Evolutionary conservation across 306 rosid genomes (phyloP), one percentile per base, ranked within the genome.

Genomic region (Cicer yamashitae): DNA sequence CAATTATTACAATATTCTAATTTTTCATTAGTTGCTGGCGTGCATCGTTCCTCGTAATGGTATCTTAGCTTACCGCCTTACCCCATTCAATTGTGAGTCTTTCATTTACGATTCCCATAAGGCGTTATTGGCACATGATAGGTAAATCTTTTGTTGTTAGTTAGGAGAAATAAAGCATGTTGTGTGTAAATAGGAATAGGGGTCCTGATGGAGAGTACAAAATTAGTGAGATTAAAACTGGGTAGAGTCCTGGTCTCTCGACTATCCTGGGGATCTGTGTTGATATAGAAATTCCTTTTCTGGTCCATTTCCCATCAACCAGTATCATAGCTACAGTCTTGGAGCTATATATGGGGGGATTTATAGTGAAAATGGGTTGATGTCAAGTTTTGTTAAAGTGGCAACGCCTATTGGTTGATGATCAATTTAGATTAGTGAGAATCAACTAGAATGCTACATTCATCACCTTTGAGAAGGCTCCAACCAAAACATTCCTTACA

Each of bases 1-100:
- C 18, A 17, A 17, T 17, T 43, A 66, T 53, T 25, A 39, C 50
- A 78, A 20, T 38, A 7, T 70, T 61, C 1, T 17, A 17, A 17
- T 15, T 77, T 77, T 53, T 43, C 7, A 8, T 78, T 70, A 48
- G 62, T 39, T 25, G n/a, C 70, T 10, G 20, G 20, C 45, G 44
- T 8, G 52, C 22, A 20, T 50, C 37, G 41, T 25, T 79, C 51
- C 14, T 61, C 13, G 40, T 39, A 60, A 14, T 10, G 20, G 39
- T 7, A 61, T 71, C 72, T 51, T 22, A 61, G 71, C 18, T 17
- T 17, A 17, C 18, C 18, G 18, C 18, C 15, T 17, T 12, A 15
- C 14, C 73, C 38, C 9, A 30, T 50, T 57, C 61, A 6, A 7
- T 8, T 17, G 18, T 78, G n/a, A 59, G 51, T 69, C 46, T 77